Conservation (phyloP, 169 alveolate genomes). For the Sarcocystis neurona region DNA sequence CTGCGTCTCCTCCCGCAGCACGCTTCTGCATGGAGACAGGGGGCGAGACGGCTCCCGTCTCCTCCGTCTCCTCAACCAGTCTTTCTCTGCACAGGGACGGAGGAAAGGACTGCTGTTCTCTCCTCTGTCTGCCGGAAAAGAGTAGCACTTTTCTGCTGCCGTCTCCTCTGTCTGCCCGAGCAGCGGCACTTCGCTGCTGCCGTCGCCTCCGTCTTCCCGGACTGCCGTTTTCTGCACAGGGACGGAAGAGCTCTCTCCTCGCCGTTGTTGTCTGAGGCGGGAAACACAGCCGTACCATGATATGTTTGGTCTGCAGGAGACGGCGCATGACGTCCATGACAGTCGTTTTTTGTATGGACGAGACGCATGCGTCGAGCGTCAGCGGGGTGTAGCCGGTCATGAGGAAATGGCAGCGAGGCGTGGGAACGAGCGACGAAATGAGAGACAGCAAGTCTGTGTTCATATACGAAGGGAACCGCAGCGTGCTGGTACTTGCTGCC, state of each 20-base stretch:
- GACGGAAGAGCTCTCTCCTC: background rate
- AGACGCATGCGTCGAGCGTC: conserved; percentile 68
- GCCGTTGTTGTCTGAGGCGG: background rate
- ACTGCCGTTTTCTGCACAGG: background rate
- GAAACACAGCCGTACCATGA: conserved; percentile 89
- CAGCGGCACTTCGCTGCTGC: background rate
- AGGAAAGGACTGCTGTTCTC: too few relatives aligned
- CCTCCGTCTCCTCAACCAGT: too few relatives aligned
- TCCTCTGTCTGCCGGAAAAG: too few relatives aligned
- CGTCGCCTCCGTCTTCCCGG: background rate
- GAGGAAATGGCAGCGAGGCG: conserved; percentile 98
- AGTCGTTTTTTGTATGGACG: conserved; percentile 87
- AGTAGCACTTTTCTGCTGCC: too few relatives aligned
- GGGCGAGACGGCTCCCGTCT: too few relatives aligned
- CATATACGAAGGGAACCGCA: conserved; percentile 95
- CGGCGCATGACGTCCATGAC: conserved; percentile 98
- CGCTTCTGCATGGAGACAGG: too few relatives aligned
- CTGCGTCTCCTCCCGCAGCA: too few relatives aligned
- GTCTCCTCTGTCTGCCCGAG: background rate
- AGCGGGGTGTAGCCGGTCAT: conserved; percentile 98
- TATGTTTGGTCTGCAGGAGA: conserved; percentile 94
- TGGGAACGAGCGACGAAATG: conserved; percentile 96
- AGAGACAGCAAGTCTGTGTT: conserved; percentile 96
- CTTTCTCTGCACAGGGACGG: too few relatives aligned
- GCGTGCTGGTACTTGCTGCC: conserved; percentile 95